phyloP scores from a whole-genome alignment of 768 basidiomycete genomes.

The Sarcodon aspratus region DNA sequence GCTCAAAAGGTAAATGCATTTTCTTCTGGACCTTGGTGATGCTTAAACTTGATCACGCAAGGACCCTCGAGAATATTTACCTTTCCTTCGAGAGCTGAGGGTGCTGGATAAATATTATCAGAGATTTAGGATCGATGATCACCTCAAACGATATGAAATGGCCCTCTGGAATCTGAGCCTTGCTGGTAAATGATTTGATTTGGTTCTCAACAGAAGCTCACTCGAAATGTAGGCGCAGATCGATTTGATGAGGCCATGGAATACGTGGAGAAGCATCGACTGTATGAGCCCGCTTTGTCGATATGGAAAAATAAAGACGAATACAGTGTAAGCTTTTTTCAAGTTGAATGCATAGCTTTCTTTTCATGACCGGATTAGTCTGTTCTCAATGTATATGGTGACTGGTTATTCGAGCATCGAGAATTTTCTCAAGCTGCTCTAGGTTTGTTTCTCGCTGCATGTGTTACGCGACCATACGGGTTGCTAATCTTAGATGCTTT shows the following conservation, averaged over 20 bases:
- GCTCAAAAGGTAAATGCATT: constrained; percentile 70
- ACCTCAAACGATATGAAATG: constrained; percentile 64
- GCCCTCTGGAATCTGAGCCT: constrained; percentile 66
- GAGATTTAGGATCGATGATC: constrained; percentile 85
- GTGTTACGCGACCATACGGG: not conserved
- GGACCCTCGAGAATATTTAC: constrained; percentile 97
- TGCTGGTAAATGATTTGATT: constrained; percentile 40
- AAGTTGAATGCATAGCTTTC: not conserved
- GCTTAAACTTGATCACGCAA: constrained; percentile 17
- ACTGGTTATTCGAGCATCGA: constrained; percentile 76
- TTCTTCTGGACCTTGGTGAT: not conserved
- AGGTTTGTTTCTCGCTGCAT: constrained; percentile 30
- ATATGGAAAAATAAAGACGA: constrained; percentile 63
- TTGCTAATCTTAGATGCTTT: not conserved
- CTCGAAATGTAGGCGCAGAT: constrained; percentile 35
- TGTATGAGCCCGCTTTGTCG: constrained; percentile 63
- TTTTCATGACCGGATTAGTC: constrained; percentile 25
- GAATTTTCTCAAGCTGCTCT: constrained; percentile 79
- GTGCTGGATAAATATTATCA: constrained; percentile 75
- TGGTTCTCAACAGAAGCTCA: not conserved
- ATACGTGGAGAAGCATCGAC: constrained; percentile 69
- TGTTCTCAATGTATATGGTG: constrained; percentile 68
- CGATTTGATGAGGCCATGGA: constrained; percentile 70
- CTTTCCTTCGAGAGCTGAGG: constrained; percentile 87
- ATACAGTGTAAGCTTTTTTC: constrained; percentile 37